Percentiles rank a stretch among this genome's conserved stretches.
These are phyloP conservation scores for Ophiostoma sp. DNA, from an alignment of 2,329 filamentous ascomycete species.

Conservation along the genomic window DNA sequence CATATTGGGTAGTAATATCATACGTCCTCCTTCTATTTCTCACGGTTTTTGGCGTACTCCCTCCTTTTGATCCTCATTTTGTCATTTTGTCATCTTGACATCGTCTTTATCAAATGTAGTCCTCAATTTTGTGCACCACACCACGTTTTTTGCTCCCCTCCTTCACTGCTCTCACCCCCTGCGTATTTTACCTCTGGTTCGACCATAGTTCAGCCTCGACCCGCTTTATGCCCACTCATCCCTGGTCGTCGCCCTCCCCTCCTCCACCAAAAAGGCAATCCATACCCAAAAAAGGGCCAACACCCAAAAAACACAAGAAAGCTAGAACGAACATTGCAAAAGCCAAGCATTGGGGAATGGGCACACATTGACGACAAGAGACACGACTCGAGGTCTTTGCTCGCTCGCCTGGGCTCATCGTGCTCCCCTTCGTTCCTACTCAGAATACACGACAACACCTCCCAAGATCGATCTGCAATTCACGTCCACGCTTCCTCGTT, in stretches of 20 bases:
- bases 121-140: neutral
- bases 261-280: slow-evolving; percentile 13
- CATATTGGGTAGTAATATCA: neutral
- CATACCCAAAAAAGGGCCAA: slow-evolving; percentile 20
- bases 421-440: neutral
- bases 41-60: neutral
- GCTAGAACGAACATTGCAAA: neutral
- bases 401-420: neutral
- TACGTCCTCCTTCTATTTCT: neutral
- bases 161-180: slow-evolving; percentile 1
- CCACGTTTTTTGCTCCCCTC: neutral
- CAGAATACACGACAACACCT: neutral
- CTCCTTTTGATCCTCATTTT: neutral
- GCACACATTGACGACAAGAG: slow-evolving; percentile 4
- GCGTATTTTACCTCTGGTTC: slow-evolving; percentile 9
- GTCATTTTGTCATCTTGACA: neutral
- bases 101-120: neutral
- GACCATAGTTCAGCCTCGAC: slow-evolving; percentile 27
- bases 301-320: slow-evolving; percentile 16
- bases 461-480: neutral
- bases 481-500: neutral
- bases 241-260: slow-evolving; percentile 9
- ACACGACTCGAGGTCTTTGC: slow-evolving; percentile 9
- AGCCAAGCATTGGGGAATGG: slow-evolving; percentile 19
- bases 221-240: slow-evolving; percentile 27